Conservation (phyloP, 2,329 filamentous ascomycete genomes). For the Exophiala bonariae region DNA sequence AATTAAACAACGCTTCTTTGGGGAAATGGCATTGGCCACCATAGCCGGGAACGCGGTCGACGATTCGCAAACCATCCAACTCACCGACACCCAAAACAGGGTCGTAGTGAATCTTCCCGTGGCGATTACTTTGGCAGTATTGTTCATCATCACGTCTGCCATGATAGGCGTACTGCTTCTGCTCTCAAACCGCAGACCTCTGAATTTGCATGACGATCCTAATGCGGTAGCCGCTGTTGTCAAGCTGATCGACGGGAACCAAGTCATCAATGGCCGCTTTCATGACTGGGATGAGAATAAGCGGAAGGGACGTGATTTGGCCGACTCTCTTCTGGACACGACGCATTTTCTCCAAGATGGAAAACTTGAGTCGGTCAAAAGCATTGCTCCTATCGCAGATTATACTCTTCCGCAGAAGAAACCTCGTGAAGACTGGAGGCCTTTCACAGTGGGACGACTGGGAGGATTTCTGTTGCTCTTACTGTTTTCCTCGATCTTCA, state of each 20-base stretch:
- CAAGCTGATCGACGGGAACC: constrained; percentile 5
- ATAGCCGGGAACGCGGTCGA: not conserved
- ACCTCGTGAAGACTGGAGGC: not conserved
- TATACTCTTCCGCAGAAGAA: too few relatives aligned
- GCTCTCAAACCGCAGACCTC: not conserved
- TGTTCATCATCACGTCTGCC: constrained; percentile 5
- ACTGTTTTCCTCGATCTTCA: not conserved
- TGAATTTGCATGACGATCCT: constrained; percentile 10
- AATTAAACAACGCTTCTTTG: constrained; percentile 15
- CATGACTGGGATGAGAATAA: too few relatives aligned
- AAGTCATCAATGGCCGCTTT: too few relatives aligned
- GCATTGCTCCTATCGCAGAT: too few relatives aligned
- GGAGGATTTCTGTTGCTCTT: constrained; percentile 1
- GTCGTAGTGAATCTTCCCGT: constrained; percentile 5
- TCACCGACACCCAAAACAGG: constrained; percentile 1
- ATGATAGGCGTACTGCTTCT: constrained; percentile 1
- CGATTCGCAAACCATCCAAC: not conserved
- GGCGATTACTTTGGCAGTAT: constrained; percentile 3
- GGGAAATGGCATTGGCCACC: constrained; percentile 5
- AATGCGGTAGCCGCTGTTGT: constrained; percentile 7
- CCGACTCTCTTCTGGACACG: too few relatives aligned
- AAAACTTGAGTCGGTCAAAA: constrained; percentile 2
- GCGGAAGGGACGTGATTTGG: too few relatives aligned
- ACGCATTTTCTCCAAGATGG: constrained; percentile 2
- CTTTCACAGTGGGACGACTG: constrained; percentile 2